Conservation (phyloP, 176 grass and related monocot species). For the Carex myosuroides region DNA sequence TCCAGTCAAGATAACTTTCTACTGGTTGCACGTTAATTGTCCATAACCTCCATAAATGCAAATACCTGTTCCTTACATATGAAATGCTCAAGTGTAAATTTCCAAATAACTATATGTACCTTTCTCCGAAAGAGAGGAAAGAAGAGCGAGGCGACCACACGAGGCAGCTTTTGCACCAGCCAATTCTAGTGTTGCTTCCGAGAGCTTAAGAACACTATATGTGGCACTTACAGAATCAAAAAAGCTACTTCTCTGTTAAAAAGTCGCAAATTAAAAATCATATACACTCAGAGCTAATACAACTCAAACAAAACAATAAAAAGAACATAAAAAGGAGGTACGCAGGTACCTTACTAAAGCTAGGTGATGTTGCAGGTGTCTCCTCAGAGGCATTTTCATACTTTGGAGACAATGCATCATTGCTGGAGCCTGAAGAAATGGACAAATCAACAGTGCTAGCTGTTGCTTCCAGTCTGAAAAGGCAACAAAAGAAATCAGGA, state of each 20-base stretch:
- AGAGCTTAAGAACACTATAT: conserved; percentile 48
- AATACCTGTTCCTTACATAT: background rate
- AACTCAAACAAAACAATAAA: background rate
- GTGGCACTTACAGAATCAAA: conserved; percentile 16
- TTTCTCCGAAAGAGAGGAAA: conserved; percentile 59
- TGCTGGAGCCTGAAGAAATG: conserved; percentile 26
- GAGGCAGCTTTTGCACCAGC: conserved; percentile 96
- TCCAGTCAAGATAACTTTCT: background rate
- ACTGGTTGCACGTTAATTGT: background rate
- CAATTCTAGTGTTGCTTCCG: conserved; percentile 66
- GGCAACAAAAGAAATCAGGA: conserved; percentile 9
- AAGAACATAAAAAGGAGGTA: background rate
- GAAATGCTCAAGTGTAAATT: background rate
- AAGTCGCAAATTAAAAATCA: conserved; percentile 17
- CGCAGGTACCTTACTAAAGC: conserved; percentile 14
- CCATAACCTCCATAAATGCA: background rate
- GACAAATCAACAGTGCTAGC: conserved; percentile 57
- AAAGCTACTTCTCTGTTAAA: conserved; percentile 34
- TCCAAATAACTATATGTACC: conserved; percentile 32
- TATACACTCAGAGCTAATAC: background rate
- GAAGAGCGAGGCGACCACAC: conserved; percentile 60
- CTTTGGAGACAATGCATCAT: conserved; percentile 29
- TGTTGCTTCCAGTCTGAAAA: conserved; percentile 76
- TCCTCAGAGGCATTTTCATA: conserved; percentile 22
- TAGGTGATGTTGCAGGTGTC: conserved; percentile 16